Percentiles rank a stretch among this genome's conserved stretches.
phyloP scores from a whole-genome alignment of 78 protist genomes.

The Anaeramoeba flamelloides region DNA sequence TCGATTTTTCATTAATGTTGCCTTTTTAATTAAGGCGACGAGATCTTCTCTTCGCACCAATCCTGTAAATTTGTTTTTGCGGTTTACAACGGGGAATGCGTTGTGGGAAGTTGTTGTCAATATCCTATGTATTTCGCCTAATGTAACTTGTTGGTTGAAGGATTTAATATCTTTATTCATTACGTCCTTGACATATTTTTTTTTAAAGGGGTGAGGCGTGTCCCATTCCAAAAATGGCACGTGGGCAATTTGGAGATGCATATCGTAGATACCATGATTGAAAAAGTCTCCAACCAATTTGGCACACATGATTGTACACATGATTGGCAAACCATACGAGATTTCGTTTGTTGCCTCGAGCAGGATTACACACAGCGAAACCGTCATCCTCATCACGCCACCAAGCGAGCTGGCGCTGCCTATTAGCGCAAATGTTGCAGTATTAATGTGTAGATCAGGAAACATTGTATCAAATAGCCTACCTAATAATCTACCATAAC shows the following conservation, averaged over 20 bases:
- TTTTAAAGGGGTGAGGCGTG: slow-evolving; percentile 23
- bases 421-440: slow-evolving; percentile 51
- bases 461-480: background rate
- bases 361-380: slow-evolving; percentile 51
- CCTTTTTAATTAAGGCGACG: slow-evolving; percentile 26
- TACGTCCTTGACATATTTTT: background rate
- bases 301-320: slow-evolving; percentile 47
- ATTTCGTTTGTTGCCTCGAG: slow-evolving; percentile 41
- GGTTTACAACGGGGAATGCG: slow-evolving; percentile 49
- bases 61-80: background rate
- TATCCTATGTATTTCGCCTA: slow-evolving; percentile 1
- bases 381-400: slow-evolving; percentile 67
- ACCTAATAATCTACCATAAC: slow-evolving; percentile 62
- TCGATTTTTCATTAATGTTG: slow-evolving; percentile 13
- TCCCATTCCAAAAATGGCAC: slow-evolving; percentile 54
- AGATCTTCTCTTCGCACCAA: no score
- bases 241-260: slow-evolving; percentile 31
- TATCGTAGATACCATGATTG: slow-evolving; percentile 54
- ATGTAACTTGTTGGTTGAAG: slow-evolving; percentile 4
- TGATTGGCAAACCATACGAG: slow-evolving; percentile 45
- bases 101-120: slow-evolving; percentile 28
- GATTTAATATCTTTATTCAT: background rate
- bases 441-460: slow-evolving; percentile 13
- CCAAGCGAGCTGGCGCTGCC: slow-evolving; percentile 66
- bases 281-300: slow-evolving; percentile 47